A percentile compares a stretch with the other conserved stretches of the same genome.
Conservation (phyloP, 805 yeast genomes). For the Komagataella ulmi region DNA sequence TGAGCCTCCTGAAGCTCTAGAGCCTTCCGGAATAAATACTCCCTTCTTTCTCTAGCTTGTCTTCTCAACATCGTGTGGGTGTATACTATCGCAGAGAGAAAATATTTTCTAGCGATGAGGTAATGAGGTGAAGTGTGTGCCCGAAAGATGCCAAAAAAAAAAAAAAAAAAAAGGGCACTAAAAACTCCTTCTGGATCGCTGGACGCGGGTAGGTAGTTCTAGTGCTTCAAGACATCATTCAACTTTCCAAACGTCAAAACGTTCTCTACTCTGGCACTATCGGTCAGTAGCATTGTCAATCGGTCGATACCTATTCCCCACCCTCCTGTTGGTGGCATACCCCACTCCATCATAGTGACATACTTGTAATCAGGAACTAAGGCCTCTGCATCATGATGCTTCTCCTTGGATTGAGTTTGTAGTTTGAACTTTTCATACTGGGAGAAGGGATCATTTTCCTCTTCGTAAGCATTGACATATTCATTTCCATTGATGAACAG, state of each 20-base stretch:
- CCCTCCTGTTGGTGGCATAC: constrained; percentile 96
- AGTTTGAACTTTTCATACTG: constrained; percentile 51
- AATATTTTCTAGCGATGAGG: background rate
- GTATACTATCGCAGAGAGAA: background rate
- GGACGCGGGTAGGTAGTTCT: constrained; percentile 1
- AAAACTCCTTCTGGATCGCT: background rate
- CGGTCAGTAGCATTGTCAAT: constrained; percentile 65
- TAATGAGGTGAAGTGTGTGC: background rate
- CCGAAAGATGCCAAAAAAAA: no score
- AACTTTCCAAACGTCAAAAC: constrained; percentile 68
- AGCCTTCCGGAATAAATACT: constrained; percentile 80
- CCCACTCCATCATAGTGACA: constrained; percentile 74
- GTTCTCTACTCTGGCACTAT: constrained; percentile 51
- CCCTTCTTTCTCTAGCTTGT: constrained; percentile 95
- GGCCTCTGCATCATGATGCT: constrained; percentile 44
- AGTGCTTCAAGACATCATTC: constrained; percentile 57
- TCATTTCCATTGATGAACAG: constrained; percentile 71
- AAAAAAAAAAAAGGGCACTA: no score
- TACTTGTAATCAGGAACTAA: constrained; percentile 61
- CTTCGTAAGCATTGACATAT: constrained; percentile 88
- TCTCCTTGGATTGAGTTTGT: constrained; percentile 38
- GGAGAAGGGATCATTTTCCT: constrained; percentile 75
- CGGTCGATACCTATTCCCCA: constrained; percentile 96
- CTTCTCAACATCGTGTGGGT: constrained; percentile 48
- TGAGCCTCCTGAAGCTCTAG: constrained; percentile 83